A percentile compares a stretch with the other conserved stretches of the same genome.
These are phyloP conservation scores for Pulveroboletus sp. DNA, from an alignment of 768 basidiomycete species.

Conservation along the genomic window DNA sequence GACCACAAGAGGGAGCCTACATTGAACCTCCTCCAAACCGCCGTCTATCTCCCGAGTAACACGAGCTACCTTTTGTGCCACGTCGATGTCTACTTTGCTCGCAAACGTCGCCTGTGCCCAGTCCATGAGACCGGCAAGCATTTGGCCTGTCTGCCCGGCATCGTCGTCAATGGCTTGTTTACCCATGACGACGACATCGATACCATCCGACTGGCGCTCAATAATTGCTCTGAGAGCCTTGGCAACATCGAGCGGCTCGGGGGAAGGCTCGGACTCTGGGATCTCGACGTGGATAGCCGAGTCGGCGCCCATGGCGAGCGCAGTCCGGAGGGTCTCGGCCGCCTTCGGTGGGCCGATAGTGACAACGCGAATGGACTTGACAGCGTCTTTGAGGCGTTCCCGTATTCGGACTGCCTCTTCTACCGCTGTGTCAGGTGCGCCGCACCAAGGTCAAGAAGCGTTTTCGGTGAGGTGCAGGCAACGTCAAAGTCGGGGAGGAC, in stretches of 20 bases:
- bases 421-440: conserved; percentile 54
- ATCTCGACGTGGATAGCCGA: conserved; percentile 85
- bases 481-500: neutral
- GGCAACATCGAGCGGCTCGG: conserved; percentile 90
- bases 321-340: conserved; percentile 87
- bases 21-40: conserved; percentile 78
- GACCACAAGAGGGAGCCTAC: conserved; percentile 76
- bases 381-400: conserved; percentile 67
- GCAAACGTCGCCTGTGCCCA: conserved; percentile 97
- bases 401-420: conserved; percentile 97
- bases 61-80: conserved; percentile 53
- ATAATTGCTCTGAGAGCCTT: conserved; percentile 78
- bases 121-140: conserved; percentile 88
- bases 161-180: conserved; percentile 99
- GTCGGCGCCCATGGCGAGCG: conserved; percentile 98
- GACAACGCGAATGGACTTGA: conserved; percentile 86
- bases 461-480: neutral
- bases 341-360: conserved; percentile 94
- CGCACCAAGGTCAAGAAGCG: neutral
- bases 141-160: conserved; percentile 91
- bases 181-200: conserved; percentile 91
- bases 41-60: conserved; percentile 94
- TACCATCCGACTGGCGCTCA: conserved; percentile 49
- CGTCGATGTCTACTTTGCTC: conserved; percentile 74
- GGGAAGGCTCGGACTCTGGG: conserved; percentile 63